phyloP scores from a whole-genome alignment of 2,329 filamentous ascomycete genomes.

The Chrysoporthe deuterocubensis region DNA sequence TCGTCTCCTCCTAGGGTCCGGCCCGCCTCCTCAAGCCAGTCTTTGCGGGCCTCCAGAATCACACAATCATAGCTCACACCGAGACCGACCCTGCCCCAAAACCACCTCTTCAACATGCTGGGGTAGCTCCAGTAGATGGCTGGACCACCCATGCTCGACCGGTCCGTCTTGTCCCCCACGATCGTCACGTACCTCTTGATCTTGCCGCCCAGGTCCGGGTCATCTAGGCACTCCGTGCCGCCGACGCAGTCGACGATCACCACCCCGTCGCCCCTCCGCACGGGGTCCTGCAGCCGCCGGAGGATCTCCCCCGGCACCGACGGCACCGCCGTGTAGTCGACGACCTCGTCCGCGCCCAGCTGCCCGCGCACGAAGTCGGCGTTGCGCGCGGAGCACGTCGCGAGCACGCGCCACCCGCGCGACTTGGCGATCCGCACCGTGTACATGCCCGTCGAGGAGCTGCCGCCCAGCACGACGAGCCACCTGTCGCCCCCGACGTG shows the following conservation, averaged over 20 bases:
- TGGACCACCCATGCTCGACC: conserved; percentile 15
- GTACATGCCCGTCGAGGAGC: conserved; percentile 10
- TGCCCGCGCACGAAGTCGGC: conserved; percentile 7
- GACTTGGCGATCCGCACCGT: conserved; percentile 8
- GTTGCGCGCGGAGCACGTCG: conserved; percentile 16
- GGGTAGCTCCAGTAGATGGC: conserved; percentile 14
- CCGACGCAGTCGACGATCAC: conserved; percentile 18
- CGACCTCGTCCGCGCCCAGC: conserved; percentile 12
- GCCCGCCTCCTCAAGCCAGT: conserved; percentile 14
- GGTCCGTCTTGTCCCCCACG: conserved; percentile 16
- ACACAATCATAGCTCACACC: conserved; percentile 14
- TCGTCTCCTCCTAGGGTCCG: background rate
- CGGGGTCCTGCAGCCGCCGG: background rate
- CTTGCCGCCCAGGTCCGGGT: conserved; percentile 6
- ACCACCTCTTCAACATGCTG: conserved; percentile 6
- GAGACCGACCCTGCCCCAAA: background rate
- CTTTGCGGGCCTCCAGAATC: conserved; percentile 12
- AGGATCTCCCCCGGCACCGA: conserved; percentile 3
- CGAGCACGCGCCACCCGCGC: conserved; percentile 13
- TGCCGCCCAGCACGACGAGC: conserved; percentile 14
- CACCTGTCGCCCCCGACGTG: background rate
- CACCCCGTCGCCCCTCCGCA: background rate
- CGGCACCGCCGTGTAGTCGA: conserved; percentile 4
- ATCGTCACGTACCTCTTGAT: conserved; percentile 12
- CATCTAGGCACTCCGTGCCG: conserved; percentile 13